A percentile compares a stretch with the other conserved stretches of the same genome.
Conservation (phyloP, 1,139 yeast species). For the Geotrichum citri-aurantii region DNA sequence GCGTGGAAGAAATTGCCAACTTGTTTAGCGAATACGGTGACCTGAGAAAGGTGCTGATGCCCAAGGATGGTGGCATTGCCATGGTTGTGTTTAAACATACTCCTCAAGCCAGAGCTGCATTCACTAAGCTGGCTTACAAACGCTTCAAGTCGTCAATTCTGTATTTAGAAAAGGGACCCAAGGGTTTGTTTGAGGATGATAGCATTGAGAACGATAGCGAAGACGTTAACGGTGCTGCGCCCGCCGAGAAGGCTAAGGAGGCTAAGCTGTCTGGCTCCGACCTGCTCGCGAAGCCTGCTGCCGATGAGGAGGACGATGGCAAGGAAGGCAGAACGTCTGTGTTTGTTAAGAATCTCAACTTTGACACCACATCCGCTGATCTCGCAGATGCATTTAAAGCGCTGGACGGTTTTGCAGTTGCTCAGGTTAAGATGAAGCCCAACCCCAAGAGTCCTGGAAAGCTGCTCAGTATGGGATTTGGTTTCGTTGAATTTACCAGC, state of each 20-base stretch:
- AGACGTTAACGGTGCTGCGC: slow-evolving; percentile 32
- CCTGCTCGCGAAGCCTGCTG: slow-evolving; percentile 31
- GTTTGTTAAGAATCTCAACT: slow-evolving; percentile 87
- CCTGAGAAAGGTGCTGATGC: slow-evolving; percentile 76
- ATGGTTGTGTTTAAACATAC: slow-evolving; percentile 84
- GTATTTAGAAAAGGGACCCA: slow-evolving; percentile 92
- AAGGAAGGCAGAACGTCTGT: slow-evolving; percentile 73
- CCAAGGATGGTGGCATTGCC: slow-evolving; percentile 96
- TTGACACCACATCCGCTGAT: slow-evolving; percentile 60
- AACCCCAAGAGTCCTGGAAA: slow-evolving; percentile 68
- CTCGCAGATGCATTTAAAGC: slow-evolving; percentile 59
- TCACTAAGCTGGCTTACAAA: slow-evolving; percentile 78
- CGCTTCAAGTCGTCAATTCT: slow-evolving; percentile 80
- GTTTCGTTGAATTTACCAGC: slow-evolving; percentile 84
- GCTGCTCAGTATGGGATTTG: slow-evolving; percentile 89
- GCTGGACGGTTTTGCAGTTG: slow-evolving; percentile 68
- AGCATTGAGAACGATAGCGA: slow-evolving; percentile 36
- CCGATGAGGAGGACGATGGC: slow-evolving; percentile 42
- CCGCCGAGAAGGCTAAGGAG: slow-evolving; percentile 34
- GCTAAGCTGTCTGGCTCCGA: slow-evolving; percentile 28
- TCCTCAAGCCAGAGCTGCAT: slow-evolving; percentile 85
- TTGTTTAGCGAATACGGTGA: slow-evolving; percentile 77
- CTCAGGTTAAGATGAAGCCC: slow-evolving; percentile 81
- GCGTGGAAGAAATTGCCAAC: slow-evolving; percentile 72
- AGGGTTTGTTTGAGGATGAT: slow-evolving; percentile 55